Base-by-base conservation (phyloP, 2,329 filamentous ascomycete genomes). In the Hypoxylon sp. region DNA sequence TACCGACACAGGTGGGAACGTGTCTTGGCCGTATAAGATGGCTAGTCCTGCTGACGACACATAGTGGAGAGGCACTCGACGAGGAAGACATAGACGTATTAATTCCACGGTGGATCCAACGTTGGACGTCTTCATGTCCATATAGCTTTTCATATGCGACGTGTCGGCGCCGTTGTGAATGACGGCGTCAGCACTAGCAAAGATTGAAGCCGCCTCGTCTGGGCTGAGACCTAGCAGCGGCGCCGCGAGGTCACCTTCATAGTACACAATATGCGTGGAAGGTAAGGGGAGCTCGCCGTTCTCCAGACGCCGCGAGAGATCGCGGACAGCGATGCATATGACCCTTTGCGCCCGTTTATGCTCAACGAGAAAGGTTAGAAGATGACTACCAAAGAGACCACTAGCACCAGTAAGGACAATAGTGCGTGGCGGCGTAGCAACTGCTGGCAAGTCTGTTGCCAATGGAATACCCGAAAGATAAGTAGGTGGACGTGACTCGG, bases 91-190 rank as follows among this genome's bases (percentile, higher is more conserved):
- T 4, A 54, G n/a, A 11, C 31, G 30, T 8, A 6, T 8, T 10
- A 54, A 17, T 2, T 11, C n/a, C n/a, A 22, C 13, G 0, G 50
- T 54, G 14, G 50, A 22, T 2, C 6, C 10, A 14, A 54, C 50
- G 6, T 54, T 54, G 20, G 50, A n/a, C 30, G 6, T n/a, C 20
- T 8, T 30, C 6, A 54, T 6, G 30, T 20, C n/a, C 2, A 7
- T 6, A 17, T 37, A 54, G 10, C 3, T 22, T 8, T 70, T 71
- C 2, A 68, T 3, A n/a, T 66, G 59, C 1, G 72, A 72, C 0
- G 42, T 46, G 49, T 74, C 71, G 1, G 73, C 68, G 25, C 70
- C 69, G 30, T 67, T 68, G 30, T 73, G 73, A 17, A 75, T 64
- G 22, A 74, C 42, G 0, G 48, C 46, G 35, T 74, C 61, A 0